Evolutionary conservation across 2,329 filamentous ascomycete genomes (phyloP), one percentile per base, ranked within the genome.

Genomic region (Colletotrichum sublineola): DNA sequence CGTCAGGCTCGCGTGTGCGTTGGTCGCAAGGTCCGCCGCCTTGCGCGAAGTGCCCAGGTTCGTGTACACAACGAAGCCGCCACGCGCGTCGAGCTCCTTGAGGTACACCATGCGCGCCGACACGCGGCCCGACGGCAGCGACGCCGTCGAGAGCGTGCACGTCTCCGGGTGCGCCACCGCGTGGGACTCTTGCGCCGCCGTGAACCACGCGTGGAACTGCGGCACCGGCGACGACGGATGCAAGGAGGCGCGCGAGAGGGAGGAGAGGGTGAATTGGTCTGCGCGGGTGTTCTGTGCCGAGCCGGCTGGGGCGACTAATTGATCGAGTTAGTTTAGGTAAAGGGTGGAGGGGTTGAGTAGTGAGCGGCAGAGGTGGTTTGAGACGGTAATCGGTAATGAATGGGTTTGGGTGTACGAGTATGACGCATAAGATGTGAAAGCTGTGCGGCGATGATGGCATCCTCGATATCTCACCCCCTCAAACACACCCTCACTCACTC

Each of bases 131-230:
- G 91, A 93, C 1, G 96, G 96, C 5, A 98, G 88, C 33, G 88
- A 86, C 0, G 95, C 95, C 0, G 96, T 99, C 4, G 95, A 93
- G 1, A 99, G 87, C 1, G 92, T 95, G 78, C 94, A 95, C 1
- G 96, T 94, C 82, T 99, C 96, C 1, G 96, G 95, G 76, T 97
- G 93, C 57, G 90, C 85, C 58, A 95, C 88, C 36, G 77, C 18
- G 48, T 48, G 48, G 38, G 71, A 67, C 50, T 79, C 79, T 74
- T 92, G 89, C 0, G 95, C 94, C 73, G 91, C 87, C 15, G 88
- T 87, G 87, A 97, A 99, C 96, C 96, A 99, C 74, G 84, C 82
- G 84, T 97, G 89, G 86, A 98, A 99, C 84, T 98, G 96, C 42
- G 86, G 85, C 70, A 96, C 90, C 0, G 96, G 96, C 67, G 88